These are phyloP conservation scores for Aspergillus nanangensis DNA, from an alignment of 495 filamentous ascomycete species.

Conservation along the genomic window DNA sequence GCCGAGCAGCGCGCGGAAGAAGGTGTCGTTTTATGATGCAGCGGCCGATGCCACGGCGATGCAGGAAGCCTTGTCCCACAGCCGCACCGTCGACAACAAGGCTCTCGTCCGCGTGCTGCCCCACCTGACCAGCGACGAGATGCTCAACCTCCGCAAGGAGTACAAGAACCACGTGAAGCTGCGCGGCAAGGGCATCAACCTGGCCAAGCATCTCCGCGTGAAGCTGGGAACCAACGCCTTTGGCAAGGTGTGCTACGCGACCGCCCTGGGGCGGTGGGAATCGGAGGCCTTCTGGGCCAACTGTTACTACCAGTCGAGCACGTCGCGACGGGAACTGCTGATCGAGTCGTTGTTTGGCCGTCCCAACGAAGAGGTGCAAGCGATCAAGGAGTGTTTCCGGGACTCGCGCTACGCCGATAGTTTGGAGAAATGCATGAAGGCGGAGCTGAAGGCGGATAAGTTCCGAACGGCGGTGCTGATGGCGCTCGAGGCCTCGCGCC, in stretches of 20 bases:
- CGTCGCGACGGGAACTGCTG: conserved; percentile 76
- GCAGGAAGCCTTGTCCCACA: conserved; percentile 67
- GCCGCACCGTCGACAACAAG: conserved; percentile 60
- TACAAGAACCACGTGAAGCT: conserved; percentile 88
- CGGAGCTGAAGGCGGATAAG: conserved; percentile 89
- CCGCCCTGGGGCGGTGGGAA: conserved; percentile 88
- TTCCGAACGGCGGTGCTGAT: conserved; percentile 86
- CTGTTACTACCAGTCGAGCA: conserved; percentile 92
- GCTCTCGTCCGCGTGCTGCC: conserved; percentile 82
- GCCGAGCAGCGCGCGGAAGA: conserved; percentile 32
- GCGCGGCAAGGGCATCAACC: conserved; percentile 80
- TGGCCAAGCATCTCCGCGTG: conserved; percentile 90
- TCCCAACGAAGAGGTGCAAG: conserved; percentile 76
- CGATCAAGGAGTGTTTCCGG: conserved; percentile 87
- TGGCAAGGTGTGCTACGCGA: conserved; percentile 86
- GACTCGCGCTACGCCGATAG: conserved; percentile 90
- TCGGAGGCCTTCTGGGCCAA: conserved; percentile 97
- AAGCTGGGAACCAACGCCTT: conserved; percentile 68
- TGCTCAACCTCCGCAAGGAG: conserved; percentile 75
- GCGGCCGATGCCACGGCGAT: conserved; percentile 71
- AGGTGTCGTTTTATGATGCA: conserved; percentile 69
- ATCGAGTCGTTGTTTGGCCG: conserved; percentile 92
- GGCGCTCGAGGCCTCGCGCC: conserved; percentile 73
- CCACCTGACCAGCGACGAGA: conserved; percentile 75
- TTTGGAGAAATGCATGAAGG: conserved; percentile 80